Evolutionary conservation across 1,139 yeast species (phyloP).

Genomic region (Suhomyces wounanorum): DNA sequence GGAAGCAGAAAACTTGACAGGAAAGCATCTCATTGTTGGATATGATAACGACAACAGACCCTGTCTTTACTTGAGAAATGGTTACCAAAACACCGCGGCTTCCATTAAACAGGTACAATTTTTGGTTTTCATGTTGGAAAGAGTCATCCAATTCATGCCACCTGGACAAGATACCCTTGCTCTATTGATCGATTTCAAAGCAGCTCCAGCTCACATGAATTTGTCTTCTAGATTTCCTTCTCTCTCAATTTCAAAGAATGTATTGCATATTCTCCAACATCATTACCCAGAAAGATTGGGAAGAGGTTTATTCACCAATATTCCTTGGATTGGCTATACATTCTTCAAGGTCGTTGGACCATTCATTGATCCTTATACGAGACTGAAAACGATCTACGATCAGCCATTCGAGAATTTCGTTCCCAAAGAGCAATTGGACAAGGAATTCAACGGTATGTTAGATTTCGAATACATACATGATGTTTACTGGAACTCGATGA

Average conservation of each 20-base stretch:
- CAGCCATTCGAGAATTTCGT: conserved; percentile 50
- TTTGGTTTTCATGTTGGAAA: conserved; percentile 85
- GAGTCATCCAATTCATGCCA: conserved; percentile 92
- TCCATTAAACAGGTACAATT: conserved; percentile 90
- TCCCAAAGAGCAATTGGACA: conserved; percentile 48
- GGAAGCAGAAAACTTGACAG: conserved; percentile 74
- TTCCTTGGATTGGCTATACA: conserved; percentile 52
- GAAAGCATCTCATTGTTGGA: conserved; percentile 87
- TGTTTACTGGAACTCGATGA: conserved; percentile 47
- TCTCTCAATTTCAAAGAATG: conserved; percentile 59
- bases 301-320: conserved; percentile 48
- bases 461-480: conserved; percentile 47
- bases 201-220: conserved; percentile 45
- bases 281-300: conserved; percentile 67
- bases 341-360: conserved; percentile 51
- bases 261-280: conserved; percentile 81
- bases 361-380: conserved; percentile 51
- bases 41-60: conserved; percentile 89
- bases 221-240: conserved; percentile 47
- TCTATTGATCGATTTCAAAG: conserved; percentile 84
- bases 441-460: conserved; percentile 47
- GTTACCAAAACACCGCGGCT: conserved; percentile 89
- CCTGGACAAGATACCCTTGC: conserved; percentile 94
- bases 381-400: conserved; percentile 51
- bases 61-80: conserved; percentile 84